Conservation (phyloP, 306 rosid genomes). For the Heteromeles arbutifolia region DNA sequence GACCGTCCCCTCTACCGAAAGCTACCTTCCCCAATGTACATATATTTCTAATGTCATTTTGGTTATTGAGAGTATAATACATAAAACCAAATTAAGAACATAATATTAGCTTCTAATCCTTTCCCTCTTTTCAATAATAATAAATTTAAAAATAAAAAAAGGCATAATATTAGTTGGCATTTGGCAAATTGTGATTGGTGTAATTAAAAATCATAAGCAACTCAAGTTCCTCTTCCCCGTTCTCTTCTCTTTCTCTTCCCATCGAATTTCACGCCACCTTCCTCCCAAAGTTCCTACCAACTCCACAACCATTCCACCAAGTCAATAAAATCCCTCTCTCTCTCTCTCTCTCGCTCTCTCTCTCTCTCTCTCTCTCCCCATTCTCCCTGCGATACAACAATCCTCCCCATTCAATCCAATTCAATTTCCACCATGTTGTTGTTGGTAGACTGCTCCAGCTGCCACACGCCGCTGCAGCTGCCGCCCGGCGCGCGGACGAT, state of each 20-base stretch:
- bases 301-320: background rate
- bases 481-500: constrained; percentile 29
- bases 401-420: background rate
- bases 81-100: background rate
- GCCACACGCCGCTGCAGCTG: constrained; percentile 35
- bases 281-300: background rate
- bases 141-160: no score
- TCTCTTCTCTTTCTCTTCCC: background rate
- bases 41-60: no score
- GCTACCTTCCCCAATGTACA: no score
- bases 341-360: background rate
- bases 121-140: no score
- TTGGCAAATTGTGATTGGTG: background rate
- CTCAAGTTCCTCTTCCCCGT: background rate
- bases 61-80: no score
- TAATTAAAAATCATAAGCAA: background rate
- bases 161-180: background rate
- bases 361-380: background rate
- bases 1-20: no score
- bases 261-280: constrained; percentile 6
- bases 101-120: no score
- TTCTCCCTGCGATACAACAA: background rate
- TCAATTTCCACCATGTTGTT: background rate
- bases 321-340: background rate
- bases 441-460: constrained; percentile 36